Base-by-base conservation (phyloP, 73 alveolate species). In the Blepharisma stoltei region DNA sequence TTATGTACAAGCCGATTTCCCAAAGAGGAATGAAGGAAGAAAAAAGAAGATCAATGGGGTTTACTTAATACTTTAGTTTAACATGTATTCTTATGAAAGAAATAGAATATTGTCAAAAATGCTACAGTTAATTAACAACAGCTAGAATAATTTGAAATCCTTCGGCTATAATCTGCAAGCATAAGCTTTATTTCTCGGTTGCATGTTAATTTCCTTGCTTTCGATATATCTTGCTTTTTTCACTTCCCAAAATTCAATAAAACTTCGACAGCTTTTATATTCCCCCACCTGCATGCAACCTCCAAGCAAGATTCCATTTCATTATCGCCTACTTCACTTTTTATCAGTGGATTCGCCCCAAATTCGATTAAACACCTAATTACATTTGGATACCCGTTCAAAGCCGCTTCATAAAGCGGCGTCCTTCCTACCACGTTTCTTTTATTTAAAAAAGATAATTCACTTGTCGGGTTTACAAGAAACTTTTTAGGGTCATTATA, bases 261-360 rank as follows among this genome's bases (percentile, higher is more conserved):
- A 60, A n/a, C 14, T 60, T 60, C 23, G 23, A 60, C 66, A 60
- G 23, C 73, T 9, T 14, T 60, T 9, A 60, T 14, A 60, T 60
- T n/a, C 2, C 23, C 23, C 66, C 66, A 52, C 23, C 66, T 52
- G 4, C 66, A 52, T 14, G 66, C 66, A 14, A 52, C 66, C 66
- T 52, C 66, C n/a, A 52, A 20, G 4, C 66, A 52, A 14, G 66
- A 52, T 20, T 52, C 66, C n/a, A 14, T 11, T 14, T 52, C 23
- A 14, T 52, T 52, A 14, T 52, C 23, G 4, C 23, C 66, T 9
- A 60, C 11, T 20, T 60, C 38, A 52, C 66, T 52, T 14, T 14
- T 11, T 52, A 52, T 14, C n/a, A 1, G 66, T 4, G 66, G 66
- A 52, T 52, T 20, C 2, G 66, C 66, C 4, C 66, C 66, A 52